Percentiles rank a stretch among this genome's conserved stretches.
Evolutionary conservation across 2,329 filamentous ascomycete genomes (phyloP).

Genomic region (Chlorencoelia australis): DNA sequence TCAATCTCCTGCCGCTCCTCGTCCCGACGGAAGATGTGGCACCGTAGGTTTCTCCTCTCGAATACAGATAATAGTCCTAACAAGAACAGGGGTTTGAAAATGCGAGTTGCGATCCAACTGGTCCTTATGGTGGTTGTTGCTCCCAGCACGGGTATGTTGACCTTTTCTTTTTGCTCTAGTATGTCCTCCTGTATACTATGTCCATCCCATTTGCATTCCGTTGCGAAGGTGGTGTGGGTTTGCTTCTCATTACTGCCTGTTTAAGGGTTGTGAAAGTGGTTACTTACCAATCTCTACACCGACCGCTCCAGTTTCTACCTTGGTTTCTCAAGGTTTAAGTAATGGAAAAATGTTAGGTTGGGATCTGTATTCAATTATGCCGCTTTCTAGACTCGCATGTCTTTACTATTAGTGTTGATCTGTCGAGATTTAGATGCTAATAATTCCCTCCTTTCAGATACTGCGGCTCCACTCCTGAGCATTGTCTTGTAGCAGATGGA

Average conservation of each 20-base stretch:
- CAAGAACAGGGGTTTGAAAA: slow-evolving; percentile 14
- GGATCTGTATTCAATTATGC: no score
- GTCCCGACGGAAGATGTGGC: slow-evolving; percentile 23
- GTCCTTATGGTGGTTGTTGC: slow-evolving; percentile 24
- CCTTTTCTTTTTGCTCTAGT: not conserved
- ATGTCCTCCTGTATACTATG: no score
- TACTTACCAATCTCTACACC: no score
- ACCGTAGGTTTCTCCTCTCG: slow-evolving; percentile 4
- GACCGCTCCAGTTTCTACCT: no score
- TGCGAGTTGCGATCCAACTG: slow-evolving; percentile 22
- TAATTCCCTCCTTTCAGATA: slow-evolving; percentile 18
- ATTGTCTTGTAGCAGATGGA: slow-evolving; percentile 21
- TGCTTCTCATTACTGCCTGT: slow-evolving; percentile 18
- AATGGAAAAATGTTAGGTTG: no score
- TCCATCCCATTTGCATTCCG: no score
- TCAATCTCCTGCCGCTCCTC: slow-evolving; percentile 14
- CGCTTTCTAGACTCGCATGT: no score
- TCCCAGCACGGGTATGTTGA: slow-evolving; percentile 22
- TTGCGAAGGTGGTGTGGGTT: slow-evolving; percentile 21
- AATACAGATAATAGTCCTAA: not conserved
- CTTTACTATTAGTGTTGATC: no score
- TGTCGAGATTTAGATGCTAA: no score
- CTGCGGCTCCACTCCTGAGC: slow-evolving; percentile 22
- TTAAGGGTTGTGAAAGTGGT: no score
- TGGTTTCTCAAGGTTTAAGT: no score